Percentiles rank a stretch among this genome's conserved stretches.
These are phyloP conservation scores for Amanita rubescens DNA, from an alignment of 768 basidiomycete species.

Conservation along the genomic window DNA sequence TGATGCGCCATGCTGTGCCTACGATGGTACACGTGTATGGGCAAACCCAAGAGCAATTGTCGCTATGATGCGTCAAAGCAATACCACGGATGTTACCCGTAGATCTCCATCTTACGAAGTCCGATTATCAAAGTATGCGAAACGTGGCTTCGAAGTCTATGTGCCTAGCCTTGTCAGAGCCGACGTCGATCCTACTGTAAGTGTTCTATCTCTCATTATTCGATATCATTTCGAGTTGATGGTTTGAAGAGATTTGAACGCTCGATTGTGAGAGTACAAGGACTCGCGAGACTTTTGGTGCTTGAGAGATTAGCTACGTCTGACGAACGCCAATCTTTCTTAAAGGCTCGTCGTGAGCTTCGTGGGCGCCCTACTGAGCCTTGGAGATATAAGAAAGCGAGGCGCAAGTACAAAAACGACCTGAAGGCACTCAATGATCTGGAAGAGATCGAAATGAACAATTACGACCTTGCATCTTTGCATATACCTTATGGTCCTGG, in stretches of 20 bases:
- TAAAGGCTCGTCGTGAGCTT: constrained; percentile 39
- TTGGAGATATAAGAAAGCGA: constrained; percentile 21
- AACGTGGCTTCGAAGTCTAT: constrained; percentile 39
- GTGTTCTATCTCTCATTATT: constrained; percentile 10
- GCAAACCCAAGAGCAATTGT: constrained; percentile 40
- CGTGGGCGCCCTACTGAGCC: constrained; percentile 38
- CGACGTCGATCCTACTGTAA: constrained; percentile 49
- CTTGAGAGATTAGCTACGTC: constrained; percentile 48
- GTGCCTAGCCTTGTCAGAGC: constrained; percentile 33
- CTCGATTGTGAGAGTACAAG: constrained; percentile 46
- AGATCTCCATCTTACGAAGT: constrained; percentile 47
- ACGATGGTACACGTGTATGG: constrained; percentile 37
- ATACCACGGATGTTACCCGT: constrained; percentile 40
- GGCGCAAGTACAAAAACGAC: constrained; percentile 46
- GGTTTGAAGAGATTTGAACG: constrained; percentile 47
- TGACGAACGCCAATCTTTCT: constrained; percentile 36
- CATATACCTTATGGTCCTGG: constrained; percentile 59
- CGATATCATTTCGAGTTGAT: background rate
- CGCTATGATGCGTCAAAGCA: constrained; percentile 43
- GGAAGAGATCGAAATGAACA: constrained; percentile 44
- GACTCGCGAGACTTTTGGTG: constrained; percentile 54
- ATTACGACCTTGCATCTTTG: constrained; percentile 46
- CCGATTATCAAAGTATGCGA: constrained; percentile 38
- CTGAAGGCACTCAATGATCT: constrained; percentile 37
- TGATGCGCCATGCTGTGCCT: constrained; percentile 56